Percentiles rank a stretch among this genome's conserved stretches.
phyloP scores from a whole-genome alignment of 2,329 filamentous ascomycete species.

The Pseudogymnoascus sp. region DNA sequence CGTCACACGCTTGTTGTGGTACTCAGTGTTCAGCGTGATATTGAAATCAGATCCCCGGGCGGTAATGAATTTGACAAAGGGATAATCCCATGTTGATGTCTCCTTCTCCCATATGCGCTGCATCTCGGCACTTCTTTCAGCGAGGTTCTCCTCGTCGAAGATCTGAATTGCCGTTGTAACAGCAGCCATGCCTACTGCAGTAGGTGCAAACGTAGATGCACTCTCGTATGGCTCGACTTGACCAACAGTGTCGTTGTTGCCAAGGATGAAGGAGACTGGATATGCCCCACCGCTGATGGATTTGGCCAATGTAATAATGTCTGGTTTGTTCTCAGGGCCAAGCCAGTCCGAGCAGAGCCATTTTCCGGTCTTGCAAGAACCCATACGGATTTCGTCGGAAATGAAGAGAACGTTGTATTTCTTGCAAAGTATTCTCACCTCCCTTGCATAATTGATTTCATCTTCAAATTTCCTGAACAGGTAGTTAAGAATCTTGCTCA shows the following conservation, averaged over 20 bases:
- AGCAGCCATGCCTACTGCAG: constrained; percentile 11
- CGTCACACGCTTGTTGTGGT: constrained; percentile 5
- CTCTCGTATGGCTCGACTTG: constrained; percentile 10
- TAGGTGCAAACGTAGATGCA: constrained; percentile 13
- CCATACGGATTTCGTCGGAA: constrained; percentile 22
- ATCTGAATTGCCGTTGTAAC: constrained; percentile 9
- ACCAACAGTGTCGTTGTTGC: constrained; percentile 9
- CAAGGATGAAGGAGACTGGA: constrained; percentile 11
- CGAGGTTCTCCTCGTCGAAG: constrained; percentile 10
- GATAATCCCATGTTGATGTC: background rate
- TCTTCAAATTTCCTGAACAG: background rate
- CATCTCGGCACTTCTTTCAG: background rate
- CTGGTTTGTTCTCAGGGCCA: constrained; percentile 20
- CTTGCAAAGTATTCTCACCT: background rate
- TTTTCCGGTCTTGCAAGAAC: constrained; percentile 22
- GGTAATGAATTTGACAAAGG: constrained; percentile 8
- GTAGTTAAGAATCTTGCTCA: constrained; percentile 10
- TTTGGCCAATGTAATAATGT: constrained; percentile 20
- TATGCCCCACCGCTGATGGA: constrained; percentile 10
- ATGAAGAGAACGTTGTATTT: constrained; percentile 18
- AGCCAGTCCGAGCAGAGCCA: constrained; percentile 19
- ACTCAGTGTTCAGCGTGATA: background rate
- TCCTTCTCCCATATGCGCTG: background rate
- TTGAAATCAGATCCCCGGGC: background rate
- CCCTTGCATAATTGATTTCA: constrained; percentile 7